Conservation (phyloP, 2,329 filamentous ascomycete species). For the Ophiostoma perfectum region DNA sequence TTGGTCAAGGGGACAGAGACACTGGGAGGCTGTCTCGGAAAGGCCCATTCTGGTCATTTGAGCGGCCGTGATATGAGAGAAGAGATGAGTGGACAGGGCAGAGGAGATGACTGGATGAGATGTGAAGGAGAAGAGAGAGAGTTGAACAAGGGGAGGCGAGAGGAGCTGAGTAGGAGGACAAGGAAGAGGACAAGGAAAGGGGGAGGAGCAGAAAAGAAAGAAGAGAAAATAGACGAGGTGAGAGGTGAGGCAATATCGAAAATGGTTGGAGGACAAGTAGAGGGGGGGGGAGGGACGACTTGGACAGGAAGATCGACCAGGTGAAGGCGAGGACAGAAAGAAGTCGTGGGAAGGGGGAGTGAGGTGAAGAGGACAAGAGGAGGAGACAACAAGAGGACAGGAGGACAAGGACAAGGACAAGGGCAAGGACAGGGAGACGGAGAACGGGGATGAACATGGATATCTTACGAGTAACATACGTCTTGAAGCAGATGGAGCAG, state of each 20-base stretch:
- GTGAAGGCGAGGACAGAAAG: not conserved
- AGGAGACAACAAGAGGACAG: not conserved
- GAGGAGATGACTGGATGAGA: not conserved
- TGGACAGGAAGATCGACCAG: not conserved
- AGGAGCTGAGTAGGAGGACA: not conserved
- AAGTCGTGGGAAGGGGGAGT: not conserved
- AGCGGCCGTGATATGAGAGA: not conserved
- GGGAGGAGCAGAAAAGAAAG: not conserved
- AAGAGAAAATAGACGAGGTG: not conserved
- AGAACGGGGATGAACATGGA: not conserved
- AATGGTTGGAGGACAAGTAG: not conserved
- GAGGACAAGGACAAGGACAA: not conserved
- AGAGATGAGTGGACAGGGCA: not conserved
- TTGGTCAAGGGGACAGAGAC: conserved; percentile 23
- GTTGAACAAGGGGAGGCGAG: conserved; percentile 15
- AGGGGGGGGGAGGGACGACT: not conserved
- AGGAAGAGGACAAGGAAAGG: conserved; percentile 4
- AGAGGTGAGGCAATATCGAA: not conserved
- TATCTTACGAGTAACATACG: not conserved
- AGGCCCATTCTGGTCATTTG: conserved; percentile 19
- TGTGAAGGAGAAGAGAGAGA: not conserved
- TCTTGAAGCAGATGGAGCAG: not conserved
- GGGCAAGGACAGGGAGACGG: not conserved
- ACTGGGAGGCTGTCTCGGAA: conserved; percentile 23
- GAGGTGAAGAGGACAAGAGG: not conserved